Base-by-base conservation (phyloP, 164 flowering plant genomes). In the Platanus orientalis region DNA sequence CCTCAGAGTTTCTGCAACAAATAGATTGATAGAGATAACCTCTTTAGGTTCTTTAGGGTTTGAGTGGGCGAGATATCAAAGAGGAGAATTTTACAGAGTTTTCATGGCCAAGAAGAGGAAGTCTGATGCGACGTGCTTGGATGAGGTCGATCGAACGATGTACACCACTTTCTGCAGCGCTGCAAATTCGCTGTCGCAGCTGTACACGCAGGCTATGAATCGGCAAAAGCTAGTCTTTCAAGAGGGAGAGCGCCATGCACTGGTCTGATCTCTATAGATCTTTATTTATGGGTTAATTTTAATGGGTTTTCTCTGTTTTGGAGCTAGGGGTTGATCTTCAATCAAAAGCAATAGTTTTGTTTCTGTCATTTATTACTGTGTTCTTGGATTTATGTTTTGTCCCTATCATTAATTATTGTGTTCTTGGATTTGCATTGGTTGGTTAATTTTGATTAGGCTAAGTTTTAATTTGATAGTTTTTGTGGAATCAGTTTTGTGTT, bases 21-120 rank as follows among this genome's bases (percentile, higher is more conserved):
- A 5, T 5, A 10, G 10, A 10, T 34, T 34, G 39, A 10, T 5
- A 10, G 10, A 10, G 10, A 34, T 10, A 34, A 34, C 5, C 39
- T 34, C 10, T 34, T 20, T 48, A 17, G 42, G 60, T 28, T 57
- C 30, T 65, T 56, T 65, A 64, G 68, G 68, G 55, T 57, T 65
- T 65, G n/a, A n/a, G n/a, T n/a, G 36, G 9, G 42, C 9, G 42
- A 36, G 12, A 1, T 7, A 36, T 17, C 36, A 32, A 51, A 25
- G 19, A 21, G 25, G 28, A 19, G 23, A 44, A 6, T 1, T 27
- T 36, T 54, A 19, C 20, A n/a, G 66, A 30, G 26, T 23, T 34
- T 14, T 24, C 25, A 87, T 90, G 97, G 83, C 76, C 74, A 90
- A 90, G 87, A 90, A 88, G 88, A 81, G 93, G 81, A 90, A 90